These are phyloP conservation scores for Chaetomium cochliodes DNA, from an alignment of 495 filamentous ascomycete genomes.

Conservation along the genomic window DNA sequence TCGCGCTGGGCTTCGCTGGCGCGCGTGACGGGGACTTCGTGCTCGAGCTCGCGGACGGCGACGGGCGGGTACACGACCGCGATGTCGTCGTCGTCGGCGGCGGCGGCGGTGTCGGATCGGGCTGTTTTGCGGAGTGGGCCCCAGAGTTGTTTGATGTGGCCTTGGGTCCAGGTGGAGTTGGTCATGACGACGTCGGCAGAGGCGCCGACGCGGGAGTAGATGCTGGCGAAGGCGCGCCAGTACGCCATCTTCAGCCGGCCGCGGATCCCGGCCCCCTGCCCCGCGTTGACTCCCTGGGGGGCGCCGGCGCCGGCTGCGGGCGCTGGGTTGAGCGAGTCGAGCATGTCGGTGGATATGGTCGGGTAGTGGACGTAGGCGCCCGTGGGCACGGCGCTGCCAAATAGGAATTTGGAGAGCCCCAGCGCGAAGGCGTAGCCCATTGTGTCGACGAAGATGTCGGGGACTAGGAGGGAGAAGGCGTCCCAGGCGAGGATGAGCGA, in stretches of 20 bases:
- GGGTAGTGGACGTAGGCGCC: conserved; percentile 97
- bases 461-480: conserved; percentile 86
- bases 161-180: conserved; percentile 91
- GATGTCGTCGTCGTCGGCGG: conserved; percentile 34
- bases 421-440: conserved; percentile 97
- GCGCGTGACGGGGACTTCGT: conserved; percentile 63
- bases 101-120: conserved; percentile 21
- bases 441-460: conserved; percentile 93
- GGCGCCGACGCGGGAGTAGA: conserved; percentile 78
- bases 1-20: conserved; percentile 65
- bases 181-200: conserved; percentile 92
- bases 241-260: conserved; percentile 72
- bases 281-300: conserved; percentile 74
- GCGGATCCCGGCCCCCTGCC: conserved; percentile 65
- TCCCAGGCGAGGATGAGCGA: conserved; percentile 85
- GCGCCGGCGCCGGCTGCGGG: conserved; percentile 42
- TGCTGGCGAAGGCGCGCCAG: conserved; percentile 77
- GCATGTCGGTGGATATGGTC: conserved; percentile 98
- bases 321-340: conserved; percentile 69
- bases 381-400: conserved; percentile 70
- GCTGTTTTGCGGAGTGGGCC: conserved; percentile 48
- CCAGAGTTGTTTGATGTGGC: conserved; percentile 81
- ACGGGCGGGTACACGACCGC: conserved; percentile 87
- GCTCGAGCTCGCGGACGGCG: conserved; percentile 77
- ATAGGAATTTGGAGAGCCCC: conserved; percentile 76